Percentiles rank a stretch among this genome's conserved stretches.
These are phyloP conservation scores for Coriaria nepalensis DNA, from an alignment of 306 rosid genomes.

Conservation along the genomic window DNA sequence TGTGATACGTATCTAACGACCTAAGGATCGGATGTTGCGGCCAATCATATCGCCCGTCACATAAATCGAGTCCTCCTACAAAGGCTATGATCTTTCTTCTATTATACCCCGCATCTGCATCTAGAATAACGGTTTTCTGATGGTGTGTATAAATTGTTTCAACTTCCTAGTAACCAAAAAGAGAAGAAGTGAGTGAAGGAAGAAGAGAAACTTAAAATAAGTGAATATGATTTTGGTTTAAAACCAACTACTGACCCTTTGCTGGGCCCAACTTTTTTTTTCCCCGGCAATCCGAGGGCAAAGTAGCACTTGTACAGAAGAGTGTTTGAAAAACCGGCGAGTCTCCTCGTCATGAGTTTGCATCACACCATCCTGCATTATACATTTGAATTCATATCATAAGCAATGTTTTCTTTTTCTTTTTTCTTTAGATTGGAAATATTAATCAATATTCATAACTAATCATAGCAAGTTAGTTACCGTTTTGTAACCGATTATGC, in stretches of 20 bases:
- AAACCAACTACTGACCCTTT: constrained; percentile 34
- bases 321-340: constrained; percentile 65
- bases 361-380: constrained; percentile 59
- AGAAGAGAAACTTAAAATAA: too few relatives aligned
- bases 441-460: constrained; percentile 5
- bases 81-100: constrained; percentile 68
- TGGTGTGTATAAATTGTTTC: constrained; percentile 86
- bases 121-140: constrained; percentile 89
- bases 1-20: constrained; percentile 52
- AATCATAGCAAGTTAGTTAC: constrained; percentile 23
- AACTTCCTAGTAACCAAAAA: constrained; percentile 45
- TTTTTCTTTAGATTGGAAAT: too few relatives aligned
- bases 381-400: too few relatives aligned
- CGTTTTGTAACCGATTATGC: constrained; percentile 50
- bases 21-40: constrained; percentile 53
- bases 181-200: background rate
- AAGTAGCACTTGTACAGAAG: constrained; percentile 65
- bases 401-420: too few relatives aligned
- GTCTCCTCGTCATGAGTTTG: constrained; percentile 66
- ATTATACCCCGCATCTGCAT: constrained; percentile 64
- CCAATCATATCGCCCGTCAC: constrained; percentile 72
- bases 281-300: constrained; percentile 72
- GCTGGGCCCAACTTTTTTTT: constrained; percentile 55
- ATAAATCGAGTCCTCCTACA: constrained; percentile 89
- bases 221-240: too few relatives aligned